These are phyloP conservation scores for Leishmania amazonensis DNA, from an alignment of 208 protist genomes.

Conservation along the genomic window DNA sequence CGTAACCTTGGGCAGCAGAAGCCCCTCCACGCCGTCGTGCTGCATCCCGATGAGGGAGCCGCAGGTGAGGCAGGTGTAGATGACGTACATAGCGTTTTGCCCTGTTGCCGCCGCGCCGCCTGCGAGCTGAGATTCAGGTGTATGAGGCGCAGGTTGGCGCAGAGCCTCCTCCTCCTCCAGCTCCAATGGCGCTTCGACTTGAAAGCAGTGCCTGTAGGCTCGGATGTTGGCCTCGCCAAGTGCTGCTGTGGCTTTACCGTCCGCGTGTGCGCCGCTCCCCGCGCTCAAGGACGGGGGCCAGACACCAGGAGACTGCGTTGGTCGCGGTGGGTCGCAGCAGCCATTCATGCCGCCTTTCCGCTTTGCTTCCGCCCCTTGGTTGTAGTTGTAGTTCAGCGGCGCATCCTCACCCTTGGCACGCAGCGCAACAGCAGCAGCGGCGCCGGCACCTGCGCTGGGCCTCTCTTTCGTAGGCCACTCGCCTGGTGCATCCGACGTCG, in stretches of 20 bases:
- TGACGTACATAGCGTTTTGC: conserved; percentile 18
- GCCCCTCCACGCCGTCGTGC: conserved; percentile 63
- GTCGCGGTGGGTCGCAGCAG: neutral
- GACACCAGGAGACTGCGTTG: neutral
- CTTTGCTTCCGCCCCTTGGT: neutral
- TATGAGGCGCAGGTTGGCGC: neutral
- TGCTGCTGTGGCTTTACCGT: neutral
- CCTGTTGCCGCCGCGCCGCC: neutral
- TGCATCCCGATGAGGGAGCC: conserved; percentile 55
- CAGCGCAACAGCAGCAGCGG: conserved; percentile 18
- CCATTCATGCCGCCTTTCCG: neutral
- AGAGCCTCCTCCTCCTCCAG: conserved; percentile 3
- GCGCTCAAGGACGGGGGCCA: neutral
- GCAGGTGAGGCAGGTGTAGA: conserved; percentile 71
- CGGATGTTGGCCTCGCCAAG: conserved; percentile 9
- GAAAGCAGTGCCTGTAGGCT: conserved; percentile 9
- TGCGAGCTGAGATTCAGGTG: neutral
- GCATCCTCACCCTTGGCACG: conserved; percentile 1
- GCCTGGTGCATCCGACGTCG: neutral
- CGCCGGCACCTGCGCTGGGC: conserved; percentile 21
- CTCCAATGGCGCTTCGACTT: neutral
- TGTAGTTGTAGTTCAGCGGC: neutral
- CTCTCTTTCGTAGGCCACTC: neutral
- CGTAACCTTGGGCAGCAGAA: conserved; percentile 54
- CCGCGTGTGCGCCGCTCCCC: neutral